A percentile compares a stretch with the other conserved stretches of the same genome.
Conservation (phyloP, 768 basidiomycete genomes). For the Mycena alexandri region DNA sequence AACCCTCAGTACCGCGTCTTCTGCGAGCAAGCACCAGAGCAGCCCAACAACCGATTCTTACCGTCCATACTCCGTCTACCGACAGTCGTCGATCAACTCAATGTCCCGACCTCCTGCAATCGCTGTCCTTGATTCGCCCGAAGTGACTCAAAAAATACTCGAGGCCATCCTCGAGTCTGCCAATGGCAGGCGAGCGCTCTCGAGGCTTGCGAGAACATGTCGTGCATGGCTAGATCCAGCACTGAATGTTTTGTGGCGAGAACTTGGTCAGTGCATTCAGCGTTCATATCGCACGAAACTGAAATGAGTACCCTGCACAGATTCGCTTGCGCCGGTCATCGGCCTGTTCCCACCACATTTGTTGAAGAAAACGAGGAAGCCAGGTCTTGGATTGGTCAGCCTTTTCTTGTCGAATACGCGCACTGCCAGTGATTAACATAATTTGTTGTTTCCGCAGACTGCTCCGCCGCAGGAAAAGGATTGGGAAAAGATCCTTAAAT, state of each 20-base stretch:
- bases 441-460: slow-evolving; percentile 17
- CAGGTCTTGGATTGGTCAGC: slow-evolving; percentile 83
- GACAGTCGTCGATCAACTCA: slow-evolving; percentile 53
- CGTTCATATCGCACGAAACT: neutral
- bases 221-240: slow-evolving; percentile 79
- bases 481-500: slow-evolving; percentile 75
- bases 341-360: slow-evolving; percentile 77
- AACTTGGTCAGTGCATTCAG: slow-evolving; percentile 52
- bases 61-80: slow-evolving; percentile 58
- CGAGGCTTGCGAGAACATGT: slow-evolving; percentile 82
- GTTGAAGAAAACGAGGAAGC: slow-evolving; percentile 77
- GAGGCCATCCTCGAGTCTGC: slow-evolving; percentile 68
- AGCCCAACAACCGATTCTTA: slow-evolving; percentile 47
- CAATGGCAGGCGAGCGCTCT: slow-evolving; percentile 74
- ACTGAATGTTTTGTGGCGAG: slow-evolving; percentile 81
- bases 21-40: slow-evolving; percentile 42
- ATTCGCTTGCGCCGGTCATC: slow-evolving; percentile 79
- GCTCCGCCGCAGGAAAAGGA: slow-evolving; percentile 70
- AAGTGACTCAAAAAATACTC: slow-evolving; percentile 51
- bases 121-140: slow-evolving; percentile 55
- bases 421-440: neutral
- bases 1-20: slow-evolving; percentile 42
- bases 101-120: slow-evolving; percentile 59
- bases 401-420: slow-evolving; percentile 57
- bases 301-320: slow-evolving; percentile 39